These are phyloP conservation scores for Auricularia cornea DNA, from an alignment of 768 basidiomycete genomes.

Conservation along the genomic window DNA sequence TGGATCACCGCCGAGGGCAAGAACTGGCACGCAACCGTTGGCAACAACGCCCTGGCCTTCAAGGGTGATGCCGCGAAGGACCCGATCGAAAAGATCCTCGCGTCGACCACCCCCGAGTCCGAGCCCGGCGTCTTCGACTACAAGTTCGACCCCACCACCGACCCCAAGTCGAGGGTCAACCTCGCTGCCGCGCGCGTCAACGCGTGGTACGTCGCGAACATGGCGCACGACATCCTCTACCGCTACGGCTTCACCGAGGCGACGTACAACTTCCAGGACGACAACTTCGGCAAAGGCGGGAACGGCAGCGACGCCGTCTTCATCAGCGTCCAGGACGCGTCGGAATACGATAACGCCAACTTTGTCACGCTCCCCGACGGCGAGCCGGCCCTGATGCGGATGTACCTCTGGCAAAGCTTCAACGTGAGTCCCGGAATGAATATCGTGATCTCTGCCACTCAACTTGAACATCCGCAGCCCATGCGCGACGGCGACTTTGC, in stretches of 20 bases:
- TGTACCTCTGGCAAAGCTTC: conserved; percentile 24
- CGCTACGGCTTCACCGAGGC: conserved; percentile 10
- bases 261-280: conserved; percentile 27
- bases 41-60: conserved; percentile 29
- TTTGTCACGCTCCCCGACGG: conserved; percentile 20
- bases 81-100: not conserved
- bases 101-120: conserved; percentile 1
- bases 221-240: conserved; percentile 5
- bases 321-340: conserved; percentile 26
- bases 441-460: no score
- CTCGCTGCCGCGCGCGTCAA: conserved; percentile 1
- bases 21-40: conserved; percentile 15
- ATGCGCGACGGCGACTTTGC: conserved; percentile 28
- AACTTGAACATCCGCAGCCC: not conserved
- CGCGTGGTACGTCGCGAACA: conserved; percentile 4
- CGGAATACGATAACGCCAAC: conserved; percentile 23
- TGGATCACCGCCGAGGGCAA: conserved; percentile 30
- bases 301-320: conserved; percentile 28
- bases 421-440: conserved; percentile 24
- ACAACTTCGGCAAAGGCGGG: conserved; percentile 31
- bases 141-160: conserved; percentile 18
- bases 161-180: conserved; percentile 21
- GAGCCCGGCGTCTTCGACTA: conserved; percentile 10
- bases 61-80: conserved; percentile 9
- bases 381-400: conserved; percentile 10